These are phyloP conservation scores for Diaporthe longicolla DNA, from an alignment of 2,329 filamentous ascomycete species.

Conservation along the genomic window DNA sequence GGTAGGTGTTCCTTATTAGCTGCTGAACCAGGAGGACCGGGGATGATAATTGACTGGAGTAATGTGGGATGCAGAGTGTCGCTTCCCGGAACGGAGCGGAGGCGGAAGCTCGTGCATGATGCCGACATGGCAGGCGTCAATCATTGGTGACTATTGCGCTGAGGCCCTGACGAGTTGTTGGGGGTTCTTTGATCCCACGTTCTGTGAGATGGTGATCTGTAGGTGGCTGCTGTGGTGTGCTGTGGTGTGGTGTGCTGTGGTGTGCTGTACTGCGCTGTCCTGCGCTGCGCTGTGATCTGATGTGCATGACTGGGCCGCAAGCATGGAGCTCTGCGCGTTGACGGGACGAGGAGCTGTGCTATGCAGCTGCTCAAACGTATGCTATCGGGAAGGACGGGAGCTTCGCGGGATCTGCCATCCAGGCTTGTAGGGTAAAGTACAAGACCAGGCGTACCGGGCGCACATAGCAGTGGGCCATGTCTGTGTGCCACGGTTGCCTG, in stretches of 20 bases:
- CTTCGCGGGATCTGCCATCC: slow-evolving; percentile 23
- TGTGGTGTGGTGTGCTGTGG: slow-evolving; percentile 1
- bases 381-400: slow-evolving; percentile 20
- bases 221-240: slow-evolving; percentile 13
- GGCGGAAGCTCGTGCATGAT: slow-evolving; percentile 7
- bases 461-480: slow-evolving; percentile 4
- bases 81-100: slow-evolving; percentile 19
- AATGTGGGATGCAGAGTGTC: too few species aligned
- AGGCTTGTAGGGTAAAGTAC: not conserved
- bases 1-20: not conserved
- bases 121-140: slow-evolving; percentile 6
- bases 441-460: not conserved
- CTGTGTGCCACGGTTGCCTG: slow-evolving; percentile 11
- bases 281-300: slow-evolving; percentile 6
- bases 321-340: not conserved
- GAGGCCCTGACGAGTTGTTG: slow-evolving; percentile 11
- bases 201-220: slow-evolving; percentile 12
- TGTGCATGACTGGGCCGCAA: slow-evolving; percentile 19
- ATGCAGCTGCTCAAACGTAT: slow-evolving; percentile 14
- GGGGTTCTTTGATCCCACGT: slow-evolving; percentile 11
- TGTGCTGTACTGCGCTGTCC: not conserved
- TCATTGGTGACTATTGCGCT: slow-evolving; percentile 13
- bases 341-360: slow-evolving; percentile 1
- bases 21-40: not conserved
- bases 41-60: not conserved